A percentile compares a stretch with the other conserved stretches of the same genome.
Conservation (phyloP, 192 early-diverging fungal species). For the Backusella macrospora region DNA sequence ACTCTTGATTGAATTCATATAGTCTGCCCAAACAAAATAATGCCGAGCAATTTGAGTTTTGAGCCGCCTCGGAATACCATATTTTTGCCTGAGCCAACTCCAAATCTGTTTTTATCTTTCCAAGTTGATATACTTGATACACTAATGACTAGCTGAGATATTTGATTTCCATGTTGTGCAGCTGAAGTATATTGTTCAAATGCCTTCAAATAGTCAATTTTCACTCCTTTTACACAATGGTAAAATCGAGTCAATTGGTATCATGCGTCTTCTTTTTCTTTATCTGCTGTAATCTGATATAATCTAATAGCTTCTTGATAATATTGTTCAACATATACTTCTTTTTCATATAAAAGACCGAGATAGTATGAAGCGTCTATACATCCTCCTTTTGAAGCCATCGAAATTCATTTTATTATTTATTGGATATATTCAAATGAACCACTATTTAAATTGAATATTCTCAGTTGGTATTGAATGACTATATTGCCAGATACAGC, state of each 20-base stretch:
- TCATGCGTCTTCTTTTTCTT: background rate
- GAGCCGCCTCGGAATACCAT: background rate
- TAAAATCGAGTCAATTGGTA: background rate
- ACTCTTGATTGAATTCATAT: background rate
- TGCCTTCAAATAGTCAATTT: background rate
- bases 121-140: too few relatives aligned
- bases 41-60: background rate
- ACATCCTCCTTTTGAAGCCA: background rate
- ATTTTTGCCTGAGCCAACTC: too few relatives aligned
- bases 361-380: conserved; percentile 9
- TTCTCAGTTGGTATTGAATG: background rate
- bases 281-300: too few relatives aligned
- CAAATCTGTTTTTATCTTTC: too few relatives aligned
- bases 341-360: conserved; percentile 8
- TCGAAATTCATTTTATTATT: background rate
- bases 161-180: too few relatives aligned
- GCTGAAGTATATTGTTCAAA: background rate
- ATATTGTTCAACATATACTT: background rate
- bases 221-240: background rate
- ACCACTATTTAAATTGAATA: background rate
- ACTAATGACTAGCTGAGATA: too few relatives aligned
- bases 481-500: too few relatives aligned
- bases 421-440: background rate
- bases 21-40: background rate
- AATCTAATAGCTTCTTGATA: too few relatives aligned